These are phyloP conservation scores for Phaeoacremonium minimum DNA, from an alignment of 2,329 filamentous ascomycete species.

Conservation along the genomic window DNA sequence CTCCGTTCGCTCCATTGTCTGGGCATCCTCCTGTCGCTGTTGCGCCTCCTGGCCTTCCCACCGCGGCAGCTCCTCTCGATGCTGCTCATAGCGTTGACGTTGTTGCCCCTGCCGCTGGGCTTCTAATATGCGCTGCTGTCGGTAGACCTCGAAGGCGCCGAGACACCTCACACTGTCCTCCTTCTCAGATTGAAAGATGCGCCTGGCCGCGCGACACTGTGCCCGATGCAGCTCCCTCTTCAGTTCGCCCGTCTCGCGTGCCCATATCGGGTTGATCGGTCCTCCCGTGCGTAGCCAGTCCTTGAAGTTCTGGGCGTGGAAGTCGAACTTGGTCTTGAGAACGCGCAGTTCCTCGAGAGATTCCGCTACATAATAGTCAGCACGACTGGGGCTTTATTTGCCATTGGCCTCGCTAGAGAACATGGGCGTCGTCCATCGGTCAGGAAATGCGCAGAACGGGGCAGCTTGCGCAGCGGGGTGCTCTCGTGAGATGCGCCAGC, in stretches of 20 bases:
- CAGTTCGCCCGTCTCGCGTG: constrained; percentile 44
- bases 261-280: constrained; percentile 52
- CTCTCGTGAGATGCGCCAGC: too few species aligned
- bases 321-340: constrained; percentile 39
- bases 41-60: constrained; percentile 14
- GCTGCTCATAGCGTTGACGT: constrained; percentile 17
- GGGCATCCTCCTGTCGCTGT: constrained; percentile 6
- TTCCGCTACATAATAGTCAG: constrained; percentile 45
- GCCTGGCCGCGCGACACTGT: constrained; percentile 52
- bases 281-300: constrained; percentile 52
- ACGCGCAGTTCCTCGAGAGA: constrained; percentile 45
- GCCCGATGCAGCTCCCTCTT: constrained; percentile 50
- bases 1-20: constrained; percentile 2
- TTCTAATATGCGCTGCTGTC: constrained; percentile 35
- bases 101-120: constrained; percentile 29
- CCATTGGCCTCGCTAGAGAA: too few species aligned
- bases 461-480: too few species aligned
- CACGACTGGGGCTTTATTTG: too few species aligned
- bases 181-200: constrained; percentile 49
- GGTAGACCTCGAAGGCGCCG: constrained; percentile 50
- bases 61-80: constrained; percentile 10
- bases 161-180: constrained; percentile 45
- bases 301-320: constrained; percentile 44
- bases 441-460: too few species aligned
- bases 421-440: too few species aligned